A percentile compares a stretch with the other conserved stretches of the same genome.
Conservation (phyloP, 257 asterid genomes). For the Capsicum pubescens region DNA sequence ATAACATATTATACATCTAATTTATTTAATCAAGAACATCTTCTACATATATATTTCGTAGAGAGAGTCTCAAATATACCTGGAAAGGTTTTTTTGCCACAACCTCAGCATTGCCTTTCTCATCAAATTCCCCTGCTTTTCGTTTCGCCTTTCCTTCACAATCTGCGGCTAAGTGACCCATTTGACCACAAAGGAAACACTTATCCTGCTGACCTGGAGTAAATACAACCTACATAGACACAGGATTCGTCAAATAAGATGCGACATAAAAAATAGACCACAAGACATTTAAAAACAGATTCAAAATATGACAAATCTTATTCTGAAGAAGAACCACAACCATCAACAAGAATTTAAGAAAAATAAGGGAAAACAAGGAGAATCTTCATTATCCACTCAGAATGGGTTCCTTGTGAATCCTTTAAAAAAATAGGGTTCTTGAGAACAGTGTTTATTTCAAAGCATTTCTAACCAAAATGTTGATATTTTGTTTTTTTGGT, state of each 20-base stretch:
- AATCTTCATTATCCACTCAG: neutral
- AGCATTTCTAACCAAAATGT: conserved; percentile 1
- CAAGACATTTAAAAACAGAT: neutral
- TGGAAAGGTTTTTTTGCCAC: conserved; percentile 92
- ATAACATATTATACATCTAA: neutral
- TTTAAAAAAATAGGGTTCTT: neutral
- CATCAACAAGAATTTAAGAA: neutral
- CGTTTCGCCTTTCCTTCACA: conserved; percentile 95
- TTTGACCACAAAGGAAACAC: conserved; percentile 95
- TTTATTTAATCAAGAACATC: neutral
- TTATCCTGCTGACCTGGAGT: conserved; percentile 97
- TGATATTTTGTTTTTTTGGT: neutral
- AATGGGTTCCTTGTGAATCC: conserved; percentile 10
- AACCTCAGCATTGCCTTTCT: conserved; percentile 74
- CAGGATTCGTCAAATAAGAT: neutral
- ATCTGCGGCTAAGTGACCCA: conserved; percentile 92
- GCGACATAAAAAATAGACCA: neutral
- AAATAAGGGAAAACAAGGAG: neutral
- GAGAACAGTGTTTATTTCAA: neutral
- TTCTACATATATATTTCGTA: neutral
- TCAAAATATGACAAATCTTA: neutral
- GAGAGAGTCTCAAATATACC: conserved; percentile 45
- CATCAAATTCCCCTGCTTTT: conserved; percentile 95
- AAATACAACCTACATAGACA: conserved; percentile 66
- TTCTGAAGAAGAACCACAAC: neutral